phyloP scores from a whole-genome alignment of 2,329 filamentous ascomycete genomes.

The Fusarium subglutinans region DNA sequence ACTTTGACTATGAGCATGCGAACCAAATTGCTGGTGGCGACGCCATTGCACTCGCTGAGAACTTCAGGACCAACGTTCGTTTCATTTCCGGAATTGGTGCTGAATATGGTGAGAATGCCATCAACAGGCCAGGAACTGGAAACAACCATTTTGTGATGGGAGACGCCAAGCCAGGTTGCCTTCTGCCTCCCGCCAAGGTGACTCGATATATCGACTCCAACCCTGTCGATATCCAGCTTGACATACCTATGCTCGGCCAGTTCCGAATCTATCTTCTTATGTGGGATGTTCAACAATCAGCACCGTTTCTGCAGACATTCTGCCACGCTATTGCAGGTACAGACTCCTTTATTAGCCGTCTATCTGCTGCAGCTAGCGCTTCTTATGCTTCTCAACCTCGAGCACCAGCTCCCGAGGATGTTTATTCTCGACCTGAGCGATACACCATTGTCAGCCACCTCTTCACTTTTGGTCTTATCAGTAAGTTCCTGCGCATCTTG shows the following conservation, averaged over 20 bases:
- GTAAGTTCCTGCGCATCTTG: constrained; percentile 50
- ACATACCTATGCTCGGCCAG: constrained; percentile 80
- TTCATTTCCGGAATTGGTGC: constrained; percentile 80
- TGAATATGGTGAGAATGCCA: constrained; percentile 62
- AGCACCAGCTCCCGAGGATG: constrained; percentile 66
- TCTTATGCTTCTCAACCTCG: constrained; percentile 71
- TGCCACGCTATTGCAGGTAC: constrained; percentile 62
- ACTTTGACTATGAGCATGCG: constrained; percentile 67
- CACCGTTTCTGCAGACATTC: constrained; percentile 67
- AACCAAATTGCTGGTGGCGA: constrained; percentile 70
- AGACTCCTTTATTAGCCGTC: constrained; percentile 65
- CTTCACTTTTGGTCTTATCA: constrained; percentile 76
- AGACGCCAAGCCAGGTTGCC: constrained; percentile 62
- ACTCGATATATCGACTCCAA: constrained; percentile 82
- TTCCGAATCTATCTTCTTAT: constrained; percentile 80
- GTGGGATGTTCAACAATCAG: constrained; percentile 65
- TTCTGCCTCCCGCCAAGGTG: constrained; percentile 73
- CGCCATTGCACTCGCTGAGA: constrained; percentile 69
- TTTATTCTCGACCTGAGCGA: constrained; percentile 72
- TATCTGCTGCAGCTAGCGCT: constrained; percentile 65
- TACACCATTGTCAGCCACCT: constrained; percentile 75
- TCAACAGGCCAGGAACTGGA: constrained; percentile 55
- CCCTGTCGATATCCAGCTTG: constrained; percentile 79
- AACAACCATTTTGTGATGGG: constrained; percentile 55
- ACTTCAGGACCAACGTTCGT: constrained; percentile 75